A percentile compares a stretch with the other conserved stretches of the same genome.
These are phyloP conservation scores for Zygoascus hellenicus DNA, from an alignment of 1,139 yeast genomes.

Conservation along the genomic window DNA sequence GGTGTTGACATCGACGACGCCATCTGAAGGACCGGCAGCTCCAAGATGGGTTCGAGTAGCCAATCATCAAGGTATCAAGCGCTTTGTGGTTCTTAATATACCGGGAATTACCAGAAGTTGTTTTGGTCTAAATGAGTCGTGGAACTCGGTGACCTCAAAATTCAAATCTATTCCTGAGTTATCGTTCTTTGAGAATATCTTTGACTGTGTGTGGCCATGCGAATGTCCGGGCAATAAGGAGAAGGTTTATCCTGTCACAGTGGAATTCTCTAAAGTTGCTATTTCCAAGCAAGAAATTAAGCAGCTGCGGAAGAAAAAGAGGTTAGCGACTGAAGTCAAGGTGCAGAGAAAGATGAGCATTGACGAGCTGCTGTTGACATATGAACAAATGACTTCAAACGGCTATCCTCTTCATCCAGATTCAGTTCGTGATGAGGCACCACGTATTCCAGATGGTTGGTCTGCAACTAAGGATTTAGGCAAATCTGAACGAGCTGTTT, in stretches of 20 bases:
- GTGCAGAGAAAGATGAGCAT: constrained; percentile 34
- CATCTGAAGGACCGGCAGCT: constrained; percentile 26
- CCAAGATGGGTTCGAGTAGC: constrained; percentile 27
- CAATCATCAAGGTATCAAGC: constrained; percentile 42
- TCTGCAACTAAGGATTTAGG: constrained; percentile 49
- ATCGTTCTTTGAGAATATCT: constrained; percentile 38
- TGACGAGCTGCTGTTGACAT: constrained; percentile 47
- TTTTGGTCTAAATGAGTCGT: constrained; percentile 33
- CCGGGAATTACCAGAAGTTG: constrained; percentile 58
- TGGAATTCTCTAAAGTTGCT: constrained; percentile 51
- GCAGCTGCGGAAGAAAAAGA: constrained; percentile 14
- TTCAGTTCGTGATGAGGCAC: constrained; percentile 6
- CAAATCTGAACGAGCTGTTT: constrained; percentile 47
- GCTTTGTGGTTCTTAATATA: constrained; percentile 55
- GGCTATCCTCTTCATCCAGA: constrained; percentile 57
- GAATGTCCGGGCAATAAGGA: constrained; percentile 60
- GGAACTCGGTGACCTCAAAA: constrained; percentile 19
- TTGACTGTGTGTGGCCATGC: constrained; percentile 42
- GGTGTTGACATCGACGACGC: constrained; percentile 40
- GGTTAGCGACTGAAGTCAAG: constrained; percentile 18
- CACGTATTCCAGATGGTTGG: constrained; percentile 40
- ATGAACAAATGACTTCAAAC: constrained; percentile 43
- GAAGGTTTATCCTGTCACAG: constrained; percentile 49
- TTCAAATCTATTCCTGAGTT: constrained; percentile 30
- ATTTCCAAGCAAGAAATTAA: constrained; percentile 51